These are phyloP conservation scores for Tuber borchii DNA, from an alignment of 495 filamentous ascomycete genomes.

Conservation along the genomic window DNA sequence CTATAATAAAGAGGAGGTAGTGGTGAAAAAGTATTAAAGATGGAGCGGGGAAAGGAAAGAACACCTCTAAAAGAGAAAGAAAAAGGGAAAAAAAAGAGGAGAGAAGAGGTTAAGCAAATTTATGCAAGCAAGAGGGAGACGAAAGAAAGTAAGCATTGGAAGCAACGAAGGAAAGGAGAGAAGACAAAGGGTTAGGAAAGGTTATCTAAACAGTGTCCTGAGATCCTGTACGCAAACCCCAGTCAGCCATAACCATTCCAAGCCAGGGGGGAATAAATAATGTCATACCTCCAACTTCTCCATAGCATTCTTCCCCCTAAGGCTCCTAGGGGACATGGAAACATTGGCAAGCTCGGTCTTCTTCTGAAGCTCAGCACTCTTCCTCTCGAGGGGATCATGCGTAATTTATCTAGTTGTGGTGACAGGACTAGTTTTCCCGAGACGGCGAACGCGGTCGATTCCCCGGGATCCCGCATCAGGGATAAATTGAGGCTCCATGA, in stretches of 20 bases:
- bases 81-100: no score
- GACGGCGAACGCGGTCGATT: constrained; percentile 84
- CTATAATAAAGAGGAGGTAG: background rate
- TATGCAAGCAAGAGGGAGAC: background rate
- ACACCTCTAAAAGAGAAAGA: background rate
- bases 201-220: background rate
- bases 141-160: background rate
- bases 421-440: constrained; percentile 82
- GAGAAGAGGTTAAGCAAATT: background rate
- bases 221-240: background rate
- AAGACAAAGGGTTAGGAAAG: background rate
- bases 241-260: background rate
- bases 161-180: background rate
- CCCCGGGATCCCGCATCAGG: constrained; percentile 91
- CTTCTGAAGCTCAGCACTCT: constrained; percentile 77
- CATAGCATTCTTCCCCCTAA: constrained; percentile 66
- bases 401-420: constrained; percentile 80
- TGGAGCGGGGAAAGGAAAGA: background rate
- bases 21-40: background rate
- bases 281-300: constrained; percentile 53
- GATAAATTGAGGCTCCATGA: constrained; percentile 98
- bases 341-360: constrained; percentile 84
- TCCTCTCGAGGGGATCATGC: constrained; percentile 83
- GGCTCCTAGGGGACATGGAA: constrained; percentile 65
- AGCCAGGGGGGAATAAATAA: background rate